Percentiles rank a stretch among this genome's conserved stretches.
Conservation (phyloP, 805 yeast genomes). For the Wickerhamomyces bisporus region DNA sequence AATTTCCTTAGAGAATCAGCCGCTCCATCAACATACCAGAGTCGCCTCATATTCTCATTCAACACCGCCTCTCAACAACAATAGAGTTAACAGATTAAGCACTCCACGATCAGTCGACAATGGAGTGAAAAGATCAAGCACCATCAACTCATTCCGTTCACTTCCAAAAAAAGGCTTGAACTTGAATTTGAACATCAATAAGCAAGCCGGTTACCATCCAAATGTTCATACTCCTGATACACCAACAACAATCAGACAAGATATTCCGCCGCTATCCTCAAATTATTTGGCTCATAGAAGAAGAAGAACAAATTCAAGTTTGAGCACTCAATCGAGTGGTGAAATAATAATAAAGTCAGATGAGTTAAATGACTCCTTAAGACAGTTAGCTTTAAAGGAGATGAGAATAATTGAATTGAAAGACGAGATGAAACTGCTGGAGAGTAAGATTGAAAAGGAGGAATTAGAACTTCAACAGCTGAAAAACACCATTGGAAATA, state of each 20-base stretch:
- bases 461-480: slow-evolving; percentile 28
- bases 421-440: slow-evolving; percentile 39
- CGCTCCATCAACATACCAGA: slow-evolving; percentile 6
- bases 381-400: slow-evolving; percentile 63
- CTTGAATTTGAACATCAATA: slow-evolving; percentile 15
- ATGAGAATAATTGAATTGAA: slow-evolving; percentile 61
- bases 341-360: slow-evolving; percentile 14
- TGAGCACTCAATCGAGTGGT: slow-evolving; percentile 8
- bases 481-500: slow-evolving; percentile 29
- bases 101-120: not conserved
- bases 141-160: slow-evolving; percentile 19
- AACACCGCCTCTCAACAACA: not conserved
- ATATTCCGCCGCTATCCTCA: not conserved
- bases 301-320: slow-evolving; percentile 19
- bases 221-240: slow-evolving; percentile 11
- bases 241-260: slow-evolving; percentile 6
- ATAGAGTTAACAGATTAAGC: not conserved
- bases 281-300: slow-evolving; percentile 7
- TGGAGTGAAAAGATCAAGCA: slow-evolving; percentile 18
- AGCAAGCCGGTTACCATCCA: slow-evolving; percentile 2
- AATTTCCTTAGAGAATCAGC: slow-evolving; percentile 19
- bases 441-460: slow-evolving; percentile 42
- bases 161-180: slow-evolving; percentile 20
- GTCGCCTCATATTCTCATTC: slow-evolving; percentile 1
- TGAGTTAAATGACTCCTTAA: slow-evolving; percentile 49